Conservation (phyloP, 2,329 filamentous ascomycete genomes). For the Aspergillus sp. region DNA sequence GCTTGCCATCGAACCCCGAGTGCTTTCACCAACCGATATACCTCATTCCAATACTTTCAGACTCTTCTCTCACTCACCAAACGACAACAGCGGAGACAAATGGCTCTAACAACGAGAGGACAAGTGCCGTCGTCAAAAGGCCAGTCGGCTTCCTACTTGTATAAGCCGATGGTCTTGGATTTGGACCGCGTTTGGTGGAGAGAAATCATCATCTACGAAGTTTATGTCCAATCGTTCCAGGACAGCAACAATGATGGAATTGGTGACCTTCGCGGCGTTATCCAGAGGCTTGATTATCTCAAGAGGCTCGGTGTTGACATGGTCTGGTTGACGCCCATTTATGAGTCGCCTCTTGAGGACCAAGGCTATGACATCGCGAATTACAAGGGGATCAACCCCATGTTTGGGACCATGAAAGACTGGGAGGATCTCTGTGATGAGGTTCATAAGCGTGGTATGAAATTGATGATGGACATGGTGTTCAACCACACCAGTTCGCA, state of each 20-base stretch:
- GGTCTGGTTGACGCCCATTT: conserved; percentile 33
- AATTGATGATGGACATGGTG: conserved; percentile 31
- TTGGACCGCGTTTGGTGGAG: conserved; percentile 46
- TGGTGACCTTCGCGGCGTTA: conserved; percentile 51
- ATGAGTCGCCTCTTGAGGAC: conserved; percentile 38
- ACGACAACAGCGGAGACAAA: background rate
- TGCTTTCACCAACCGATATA: background rate
- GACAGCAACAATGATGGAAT: conserved; percentile 49
- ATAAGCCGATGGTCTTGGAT: conserved; percentile 8
- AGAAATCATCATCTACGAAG: conserved; percentile 51
- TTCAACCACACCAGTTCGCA: conserved; percentile 29
- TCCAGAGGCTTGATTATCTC: conserved; percentile 48
- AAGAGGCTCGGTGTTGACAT: conserved; percentile 37
- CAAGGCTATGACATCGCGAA: conserved; percentile 33
- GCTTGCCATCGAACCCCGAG: background rate
- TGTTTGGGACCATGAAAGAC: conserved; percentile 31
- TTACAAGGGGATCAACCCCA: conserved; percentile 31
- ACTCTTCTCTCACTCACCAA: background rate
- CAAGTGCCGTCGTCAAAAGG: background rate
- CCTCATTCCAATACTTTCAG: background rate
- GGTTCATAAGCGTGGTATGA: conserved; percentile 27
- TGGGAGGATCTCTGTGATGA: conserved; percentile 29
- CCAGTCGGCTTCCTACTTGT: conserved; percentile 2
- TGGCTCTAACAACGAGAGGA: background rate
- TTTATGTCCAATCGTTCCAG: conserved; percentile 54